Base-by-base conservation (phyloP, 345 rosid genomes). In the Sisymbrium irio region DNA sequence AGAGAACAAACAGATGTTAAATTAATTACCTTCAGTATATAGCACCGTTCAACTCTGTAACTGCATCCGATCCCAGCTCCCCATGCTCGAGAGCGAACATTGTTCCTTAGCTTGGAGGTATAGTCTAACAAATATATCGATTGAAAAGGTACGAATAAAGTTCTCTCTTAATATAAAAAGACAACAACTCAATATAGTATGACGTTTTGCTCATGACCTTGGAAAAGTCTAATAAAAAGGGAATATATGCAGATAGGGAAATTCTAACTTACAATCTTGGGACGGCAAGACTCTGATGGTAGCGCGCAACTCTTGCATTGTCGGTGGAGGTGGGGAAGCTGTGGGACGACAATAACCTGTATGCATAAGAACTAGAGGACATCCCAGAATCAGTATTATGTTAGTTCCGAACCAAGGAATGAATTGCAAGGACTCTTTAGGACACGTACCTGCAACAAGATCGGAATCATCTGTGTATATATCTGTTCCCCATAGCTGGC, bases 61-160 rank as follows among this genome's bases (percentile, higher is more conserved):
- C 99, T 96, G 81, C 98, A 96, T 62, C 94, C 94, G 57, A 93
- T 96, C 78, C 97, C 99, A 72, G 97, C 97, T 77, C 99, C 99
- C 99, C 99, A 96, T 11, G 99, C 96, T 76, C 99, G 95, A 74
- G 99, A 96, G 17, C 98, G 97, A 55, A 96, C 97, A 82, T 92
- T 92, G 83, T 96, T 96, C 79, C 99, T 87, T 75, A 92, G 88
- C 83, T 88, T 91, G 44, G 99, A 90, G 35, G 90, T 82, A 76
- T 96, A 96, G 80, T 93, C 99, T 92, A 60, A 55, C 14, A 69
- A 20, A 79, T 36, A 54, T 63, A 45, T 28, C 22, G 7, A n/a
- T 64, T 19, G 3, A 27, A 30, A 51, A 45, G 35, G 18, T 20
- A 37, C 12, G 60, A 13, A 18, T 70, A 28, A 19, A 18, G 40